These are phyloP conservation scores for Aureobasidium sp. DNA, from an alignment of 2,329 filamentous ascomycete species.

Conservation along the genomic window DNA sequence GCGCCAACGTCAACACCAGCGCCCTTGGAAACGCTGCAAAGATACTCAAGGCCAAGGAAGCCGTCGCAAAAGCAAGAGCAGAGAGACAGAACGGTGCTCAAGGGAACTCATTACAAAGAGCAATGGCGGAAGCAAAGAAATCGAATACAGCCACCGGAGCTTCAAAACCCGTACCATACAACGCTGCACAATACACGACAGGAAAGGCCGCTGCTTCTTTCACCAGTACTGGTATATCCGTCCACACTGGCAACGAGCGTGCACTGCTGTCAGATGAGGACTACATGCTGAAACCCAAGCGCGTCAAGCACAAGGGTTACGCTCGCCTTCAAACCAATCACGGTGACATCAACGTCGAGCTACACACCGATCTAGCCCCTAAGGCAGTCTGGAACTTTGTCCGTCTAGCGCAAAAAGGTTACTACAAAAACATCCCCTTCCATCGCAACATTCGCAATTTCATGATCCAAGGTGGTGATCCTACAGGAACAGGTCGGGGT, in stretches of 20 bases:
- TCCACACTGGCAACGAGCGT: constrained; percentile 88
- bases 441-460: constrained; percentile 96
- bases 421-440: constrained; percentile 86
- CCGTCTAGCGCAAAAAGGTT: constrained; percentile 86
- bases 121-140: constrained; percentile 64
- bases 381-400: constrained; percentile 99
- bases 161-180: constrained; percentile 67
- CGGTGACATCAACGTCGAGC: constrained; percentile 87
- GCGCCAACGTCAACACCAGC: constrained; percentile 72
- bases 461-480: constrained; percentile 98
- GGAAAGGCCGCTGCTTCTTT: constrained; percentile 94
- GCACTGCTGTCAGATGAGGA: constrained; percentile 93
- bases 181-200: constrained; percentile 91
- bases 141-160: constrained; percentile 42
- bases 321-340: constrained; percentile 88
- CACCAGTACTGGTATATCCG: constrained; percentile 93
- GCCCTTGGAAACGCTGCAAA: constrained; percentile 85
- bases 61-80: constrained; percentile 88
- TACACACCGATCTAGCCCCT: constrained; percentile 91
- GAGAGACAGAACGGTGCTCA: constrained; percentile 61
- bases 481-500: constrained; percentile 91
- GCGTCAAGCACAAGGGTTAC: constrained; percentile 92
- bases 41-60: constrained; percentile 90
- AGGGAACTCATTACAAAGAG: constrained; percentile 32
- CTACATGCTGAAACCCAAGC: constrained; percentile 93